Evolutionary conservation across 2,329 filamentous ascomycete species (phyloP).

Genomic region (Esteya vermicola): DNA sequence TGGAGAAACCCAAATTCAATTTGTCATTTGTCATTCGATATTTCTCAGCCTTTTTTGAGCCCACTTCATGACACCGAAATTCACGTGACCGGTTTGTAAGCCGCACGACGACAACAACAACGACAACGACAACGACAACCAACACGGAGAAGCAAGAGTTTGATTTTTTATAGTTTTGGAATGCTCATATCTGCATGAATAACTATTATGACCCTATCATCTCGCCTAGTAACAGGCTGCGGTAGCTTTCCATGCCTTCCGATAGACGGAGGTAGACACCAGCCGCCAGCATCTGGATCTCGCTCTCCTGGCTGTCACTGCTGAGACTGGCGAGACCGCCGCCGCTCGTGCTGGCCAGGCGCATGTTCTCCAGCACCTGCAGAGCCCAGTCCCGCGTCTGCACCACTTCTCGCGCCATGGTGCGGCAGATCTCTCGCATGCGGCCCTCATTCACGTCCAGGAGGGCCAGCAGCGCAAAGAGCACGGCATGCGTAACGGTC

Average conservation of each 20-base stretch:
- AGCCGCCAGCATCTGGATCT: slow-evolving; percentile 64
- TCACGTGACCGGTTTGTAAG: too few relatives aligned
- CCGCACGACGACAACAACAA: too few relatives aligned
- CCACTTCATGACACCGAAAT: too few relatives aligned
- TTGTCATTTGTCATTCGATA: background rate
- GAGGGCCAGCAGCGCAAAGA: slow-evolving; percentile 67
- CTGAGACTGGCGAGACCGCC: slow-evolving; percentile 34
- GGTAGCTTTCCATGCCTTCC: slow-evolving; percentile 72
- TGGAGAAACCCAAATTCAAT: background rate
- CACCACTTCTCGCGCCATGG: slow-evolving; percentile 61
- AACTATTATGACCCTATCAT: slow-evolving; percentile 24
- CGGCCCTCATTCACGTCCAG: slow-evolving; percentile 69
- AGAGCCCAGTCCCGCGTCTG: slow-evolving; percentile 78
- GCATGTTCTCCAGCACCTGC: slow-evolving; percentile 52
- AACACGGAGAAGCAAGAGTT: too few relatives aligned
- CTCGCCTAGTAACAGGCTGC: slow-evolving; percentile 62
- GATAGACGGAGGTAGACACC: slow-evolving; percentile 63
- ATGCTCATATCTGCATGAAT: too few relatives aligned
- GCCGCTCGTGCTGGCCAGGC: slow-evolving; percentile 33
- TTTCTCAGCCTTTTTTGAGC: too few relatives aligned
- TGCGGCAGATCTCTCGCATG: slow-evolving; percentile 56
- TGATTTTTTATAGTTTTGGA: too few relatives aligned
- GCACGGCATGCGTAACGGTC: slow-evolving; percentile 52
- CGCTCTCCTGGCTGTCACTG: slow-evolving; percentile 54
- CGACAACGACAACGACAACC: too few relatives aligned